Evolutionary conservation across 345 rosid species (phyloP), one percentile per base, ranked within the genome.

Genomic region (Luvunga scandens): DNA sequence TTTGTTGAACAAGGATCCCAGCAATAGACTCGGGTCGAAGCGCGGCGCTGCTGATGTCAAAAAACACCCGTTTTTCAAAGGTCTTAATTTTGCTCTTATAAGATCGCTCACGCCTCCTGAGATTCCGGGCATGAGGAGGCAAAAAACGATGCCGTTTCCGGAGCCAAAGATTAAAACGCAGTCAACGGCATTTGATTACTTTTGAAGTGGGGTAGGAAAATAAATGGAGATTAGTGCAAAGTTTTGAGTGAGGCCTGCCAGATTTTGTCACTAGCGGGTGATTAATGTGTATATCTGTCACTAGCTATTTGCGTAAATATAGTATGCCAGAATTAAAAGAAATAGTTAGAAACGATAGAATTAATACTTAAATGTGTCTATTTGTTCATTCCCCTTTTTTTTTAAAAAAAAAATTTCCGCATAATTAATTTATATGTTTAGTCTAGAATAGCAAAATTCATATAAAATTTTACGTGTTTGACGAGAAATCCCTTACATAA

Each of bases 41-140:
- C 91, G 97, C 5, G 99, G 99, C 2, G 85, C 99, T 2, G 93
- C 98, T 24, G 97, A 96, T 72, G 88, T 96, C 5, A 96, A 96
- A 82, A 89, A 82, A 4, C 99, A 94, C 75, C 91, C 95, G 27
- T 94, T 94, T 78, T 96, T 96, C 82, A 89, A 88, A 71, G 93
- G 91, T 34, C 81, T 96, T 0, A 96, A 96, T 63, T 94, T 94
- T 31, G 97, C 99, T 21, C 88, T 96, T 12, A 83, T 96, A 10
- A 82, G 99, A 65, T 87, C 97, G 33, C 30, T 90, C 3, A 82
- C 87, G 7, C 99, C 98, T 62, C 98, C 99, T 9, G 89, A 74
- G 85, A 72, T 92, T 66, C 94, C 97, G 5, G 87, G 86, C 3
- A 69, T 78, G 9, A 83, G 72, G 71, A 81, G 88, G 76, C 77